Percentiles rank a stretch among this genome's conserved stretches.
These are phyloP conservation scores for Amanita fuliginea DNA, from an alignment of 768 basidiomycete genomes.

Conservation along the genomic window DNA sequence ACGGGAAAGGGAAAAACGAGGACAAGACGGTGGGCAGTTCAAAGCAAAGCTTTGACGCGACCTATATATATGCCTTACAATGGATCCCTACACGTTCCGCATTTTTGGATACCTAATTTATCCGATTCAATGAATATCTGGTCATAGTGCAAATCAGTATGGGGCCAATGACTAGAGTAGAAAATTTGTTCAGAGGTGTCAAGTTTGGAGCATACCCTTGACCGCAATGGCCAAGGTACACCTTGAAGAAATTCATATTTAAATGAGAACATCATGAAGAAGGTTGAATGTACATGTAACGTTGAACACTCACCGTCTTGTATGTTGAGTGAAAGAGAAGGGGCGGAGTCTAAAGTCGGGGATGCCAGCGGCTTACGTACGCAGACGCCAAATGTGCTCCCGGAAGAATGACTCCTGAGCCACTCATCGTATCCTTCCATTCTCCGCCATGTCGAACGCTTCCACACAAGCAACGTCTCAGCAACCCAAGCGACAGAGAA, in stretches of 20 bases:
- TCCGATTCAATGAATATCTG: neutral
- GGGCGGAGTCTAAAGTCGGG: neutral
- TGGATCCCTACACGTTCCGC: neutral
- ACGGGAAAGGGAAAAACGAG: slow-evolving; percentile 53
- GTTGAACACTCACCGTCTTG: slow-evolving; percentile 10
- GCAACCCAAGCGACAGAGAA: slow-evolving; percentile 22
- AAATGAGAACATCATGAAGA: slow-evolving; percentile 45
- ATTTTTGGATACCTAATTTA: neutral
- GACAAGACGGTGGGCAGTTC: slow-evolving; percentile 27
- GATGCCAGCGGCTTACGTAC: slow-evolving; percentile 2
- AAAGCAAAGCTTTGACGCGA: slow-evolving; percentile 22
- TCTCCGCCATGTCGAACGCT: slow-evolving; percentile 21
- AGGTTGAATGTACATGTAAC: slow-evolving; percentile 5
- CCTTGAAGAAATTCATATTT: slow-evolving; percentile 90
- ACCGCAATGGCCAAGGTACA: slow-evolving; percentile 39
- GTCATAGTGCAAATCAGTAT: neutral
- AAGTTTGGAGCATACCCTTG: slow-evolving; percentile 68
- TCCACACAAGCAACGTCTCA: slow-evolving; percentile 12
- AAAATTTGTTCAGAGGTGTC: slow-evolving; percentile 39
- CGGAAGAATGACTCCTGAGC: slow-evolving; percentile 2
- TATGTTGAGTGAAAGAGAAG: neutral
- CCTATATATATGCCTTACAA: neutral
- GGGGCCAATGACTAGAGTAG: neutral
- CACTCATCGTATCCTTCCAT: slow-evolving; percentile 8
- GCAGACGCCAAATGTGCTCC: neutral